phyloP scores from a whole-genome alignment of 2,329 filamentous ascomycete species.

The Fusarium austroafricanum region DNA sequence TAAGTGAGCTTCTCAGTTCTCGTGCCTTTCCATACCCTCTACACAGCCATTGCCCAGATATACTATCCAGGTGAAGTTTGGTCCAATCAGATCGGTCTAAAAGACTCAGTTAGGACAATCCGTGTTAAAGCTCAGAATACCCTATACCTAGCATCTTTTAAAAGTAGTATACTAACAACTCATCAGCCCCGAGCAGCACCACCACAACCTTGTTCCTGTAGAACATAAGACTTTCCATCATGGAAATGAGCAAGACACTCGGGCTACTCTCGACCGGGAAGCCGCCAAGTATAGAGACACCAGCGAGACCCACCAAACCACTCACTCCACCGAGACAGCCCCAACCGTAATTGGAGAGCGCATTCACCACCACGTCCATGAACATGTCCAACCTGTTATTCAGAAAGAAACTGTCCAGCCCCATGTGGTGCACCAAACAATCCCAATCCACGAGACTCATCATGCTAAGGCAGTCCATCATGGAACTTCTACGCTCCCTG shows the following conservation, averaged over 20 bases:
- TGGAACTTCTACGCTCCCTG: conserved; percentile 70
- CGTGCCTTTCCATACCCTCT: too few relatives aligned
- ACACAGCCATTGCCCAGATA: too few relatives aligned
- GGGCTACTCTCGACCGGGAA: conserved; percentile 63
- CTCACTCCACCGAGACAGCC: conserved; percentile 42
- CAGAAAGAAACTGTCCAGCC: conserved; percentile 77
- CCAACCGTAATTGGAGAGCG: conserved; percentile 48
- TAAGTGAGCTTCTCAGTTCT: too few relatives aligned
- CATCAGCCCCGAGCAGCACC: conserved; percentile 68
- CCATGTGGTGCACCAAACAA: conserved; percentile 75
- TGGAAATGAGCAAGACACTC: conserved; percentile 62
- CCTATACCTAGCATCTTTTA: too few relatives aligned
- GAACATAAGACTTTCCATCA: conserved; percentile 73
- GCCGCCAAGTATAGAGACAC: conserved; percentile 50
- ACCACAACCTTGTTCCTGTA: conserved; percentile 67
- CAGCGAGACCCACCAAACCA: conserved; percentile 46
- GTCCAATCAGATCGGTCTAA: neutral
- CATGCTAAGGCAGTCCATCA: conserved; percentile 76
- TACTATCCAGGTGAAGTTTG: too few relatives aligned
- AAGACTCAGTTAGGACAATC: neutral
- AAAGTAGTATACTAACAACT: neutral
- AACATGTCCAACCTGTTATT: conserved; percentile 77
- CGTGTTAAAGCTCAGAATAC: too few relatives aligned
- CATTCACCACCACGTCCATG: conserved; percentile 64
- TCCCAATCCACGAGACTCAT: conserved; percentile 78